Conservation (phyloP, 257 asterid species). For the Lycium ferocissimum region DNA sequence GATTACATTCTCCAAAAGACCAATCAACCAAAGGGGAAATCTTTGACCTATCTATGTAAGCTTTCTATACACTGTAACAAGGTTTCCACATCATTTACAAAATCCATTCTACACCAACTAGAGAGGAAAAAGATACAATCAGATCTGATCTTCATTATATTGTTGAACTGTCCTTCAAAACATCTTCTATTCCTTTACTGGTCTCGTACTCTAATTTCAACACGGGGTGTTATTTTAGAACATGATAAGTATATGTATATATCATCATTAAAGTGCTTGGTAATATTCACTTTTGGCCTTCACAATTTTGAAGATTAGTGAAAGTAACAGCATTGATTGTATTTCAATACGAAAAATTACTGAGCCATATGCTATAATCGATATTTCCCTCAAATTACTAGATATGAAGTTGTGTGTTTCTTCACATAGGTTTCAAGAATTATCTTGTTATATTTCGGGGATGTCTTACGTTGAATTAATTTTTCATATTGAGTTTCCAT, state of each 20-base stretch:
- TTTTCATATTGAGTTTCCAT: background rate
- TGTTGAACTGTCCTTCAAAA: slow-evolving; percentile 9
- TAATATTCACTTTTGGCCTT: slow-evolving; percentile 19
- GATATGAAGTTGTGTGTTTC: background rate
- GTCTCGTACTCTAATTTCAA: background rate
- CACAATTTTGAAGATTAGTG: background rate
- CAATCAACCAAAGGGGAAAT: background rate
- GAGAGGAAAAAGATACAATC: background rate
- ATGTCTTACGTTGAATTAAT: background rate
- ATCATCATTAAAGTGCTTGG: slow-evolving; percentile 14
- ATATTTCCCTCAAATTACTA: background rate
- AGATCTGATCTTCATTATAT: background rate
- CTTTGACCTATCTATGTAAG: background rate
- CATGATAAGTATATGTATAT: slow-evolving; percentile 1
- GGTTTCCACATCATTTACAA: slow-evolving; percentile 2
- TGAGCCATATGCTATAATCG: background rate
- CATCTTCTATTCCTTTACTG: slow-evolving; percentile 7
- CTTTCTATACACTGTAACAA: background rate
- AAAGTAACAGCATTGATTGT: background rate
- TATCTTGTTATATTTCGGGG: slow-evolving; percentile 9
- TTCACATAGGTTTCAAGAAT: slow-evolving; percentile 18
- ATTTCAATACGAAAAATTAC: slow-evolving; percentile 8
- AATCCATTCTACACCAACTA: slow-evolving; percentile 1
- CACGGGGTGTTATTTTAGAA: background rate
- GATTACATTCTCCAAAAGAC: background rate